phyloP scores from a whole-genome alignment of 2,329 filamentous ascomycete genomes.

The Leptographium lundbergii region DNA sequence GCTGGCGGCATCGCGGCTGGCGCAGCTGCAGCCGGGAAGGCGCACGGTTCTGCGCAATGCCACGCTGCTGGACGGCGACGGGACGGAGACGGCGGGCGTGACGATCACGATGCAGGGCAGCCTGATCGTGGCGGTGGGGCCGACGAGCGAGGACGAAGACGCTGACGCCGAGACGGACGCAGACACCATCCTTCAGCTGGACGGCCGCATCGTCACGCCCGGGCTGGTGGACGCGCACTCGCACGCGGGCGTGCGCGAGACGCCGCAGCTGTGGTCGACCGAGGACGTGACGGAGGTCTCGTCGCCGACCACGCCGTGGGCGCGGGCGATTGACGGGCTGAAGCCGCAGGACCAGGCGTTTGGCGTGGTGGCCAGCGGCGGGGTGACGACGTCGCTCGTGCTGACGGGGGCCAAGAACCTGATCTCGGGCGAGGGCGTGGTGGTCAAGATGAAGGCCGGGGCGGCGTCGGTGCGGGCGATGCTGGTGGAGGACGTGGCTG shows the following conservation, averaged over 20 bases:
- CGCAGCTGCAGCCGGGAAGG: neutral
- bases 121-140: neutral
- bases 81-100: neutral
- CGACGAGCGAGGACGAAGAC: neutral
- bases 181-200: slow-evolving; percentile 14
- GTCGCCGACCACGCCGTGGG: slow-evolving; percentile 24
- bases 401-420: slow-evolving; percentile 30
- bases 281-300: slow-evolving; percentile 26
- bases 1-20: neutral
- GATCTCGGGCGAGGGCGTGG: slow-evolving; percentile 30
- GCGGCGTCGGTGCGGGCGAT: slow-evolving; percentile 29
- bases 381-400: slow-evolving; percentile 31
- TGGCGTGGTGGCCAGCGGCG: slow-evolving; percentile 27
- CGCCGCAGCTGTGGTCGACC: slow-evolving; percentile 20
- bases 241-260: slow-evolving; percentile 23
- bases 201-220: slow-evolving; percentile 26
- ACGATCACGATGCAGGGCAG: neutral
- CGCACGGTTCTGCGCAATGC: slow-evolving; percentile 1
- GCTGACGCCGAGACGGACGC: neutral
- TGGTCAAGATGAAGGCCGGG: slow-evolving; percentile 26
- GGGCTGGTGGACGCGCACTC: slow-evolving; percentile 34
- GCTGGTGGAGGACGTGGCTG: slow-evolving; percentile 21
- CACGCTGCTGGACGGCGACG: slow-evolving; percentile 2
- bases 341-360: slow-evolving; percentile 28
- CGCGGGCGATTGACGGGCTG: slow-evolving; percentile 25